A percentile compares a stretch with the other conserved stretches of the same genome.
These are phyloP conservation scores for Arachis hypogaea DNA, from an alignment of 306 rosid species.

Conservation along the genomic window DNA sequence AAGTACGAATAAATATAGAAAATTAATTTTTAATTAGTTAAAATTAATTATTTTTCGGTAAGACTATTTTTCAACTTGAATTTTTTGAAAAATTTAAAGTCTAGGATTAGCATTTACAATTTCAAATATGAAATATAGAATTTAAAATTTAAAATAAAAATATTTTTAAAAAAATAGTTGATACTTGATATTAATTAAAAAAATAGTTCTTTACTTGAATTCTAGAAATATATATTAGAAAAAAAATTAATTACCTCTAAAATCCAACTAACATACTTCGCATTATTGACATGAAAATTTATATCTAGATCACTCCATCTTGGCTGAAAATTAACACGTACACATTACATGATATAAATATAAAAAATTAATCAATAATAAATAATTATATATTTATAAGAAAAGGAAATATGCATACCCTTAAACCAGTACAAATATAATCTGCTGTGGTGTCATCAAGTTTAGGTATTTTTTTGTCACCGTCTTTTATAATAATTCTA, in stretches of 20 bases:
- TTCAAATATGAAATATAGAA: too few species aligned
- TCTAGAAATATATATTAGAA: too few species aligned
- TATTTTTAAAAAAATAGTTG: too few species aligned
- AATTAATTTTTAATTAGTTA: too few species aligned
- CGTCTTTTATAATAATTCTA: constrained; percentile 81
- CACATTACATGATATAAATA: not conserved
- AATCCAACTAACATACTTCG: constrained; percentile 98
- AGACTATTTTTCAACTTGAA: too few species aligned
- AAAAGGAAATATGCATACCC: constrained; percentile 50
- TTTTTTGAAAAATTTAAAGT: too few species aligned
- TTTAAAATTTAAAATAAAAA: too few species aligned
- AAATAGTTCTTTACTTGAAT: too few species aligned
- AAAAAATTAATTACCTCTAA: constrained; percentile 65
- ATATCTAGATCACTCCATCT: constrained; percentile 92
- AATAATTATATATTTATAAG: constrained; percentile 2
- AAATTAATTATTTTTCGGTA: too few species aligned
- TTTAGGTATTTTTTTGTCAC: constrained; percentile 75
- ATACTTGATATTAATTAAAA: too few species aligned
- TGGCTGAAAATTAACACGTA: constrained; percentile 58
- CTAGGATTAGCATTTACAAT: too few species aligned
- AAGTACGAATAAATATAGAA: too few species aligned
- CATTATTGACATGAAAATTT: constrained; percentile 97
- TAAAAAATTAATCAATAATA: constrained; percentile 6
- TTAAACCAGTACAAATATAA: constrained; percentile 67
- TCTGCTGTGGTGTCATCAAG: constrained; percentile 81